Conservation (phyloP, 139 green algal genomes). For the Chlorella sp. region DNA sequence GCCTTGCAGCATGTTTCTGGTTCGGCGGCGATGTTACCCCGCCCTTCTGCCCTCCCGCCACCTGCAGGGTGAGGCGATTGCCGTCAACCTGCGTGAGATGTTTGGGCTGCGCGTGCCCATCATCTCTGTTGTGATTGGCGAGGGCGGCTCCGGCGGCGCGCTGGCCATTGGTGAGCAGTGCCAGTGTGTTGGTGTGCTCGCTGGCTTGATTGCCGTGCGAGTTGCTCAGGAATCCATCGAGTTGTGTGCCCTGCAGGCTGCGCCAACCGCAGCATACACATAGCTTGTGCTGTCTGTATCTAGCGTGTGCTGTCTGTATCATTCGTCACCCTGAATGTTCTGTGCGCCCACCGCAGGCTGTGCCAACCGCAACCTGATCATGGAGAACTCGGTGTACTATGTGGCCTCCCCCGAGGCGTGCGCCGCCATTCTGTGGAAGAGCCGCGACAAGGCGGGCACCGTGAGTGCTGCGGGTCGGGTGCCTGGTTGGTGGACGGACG, state of each 20-base stretch:
- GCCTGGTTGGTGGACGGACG: no score
- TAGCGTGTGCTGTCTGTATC: no score
- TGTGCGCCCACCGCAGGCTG: no score
- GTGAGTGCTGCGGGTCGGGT: constrained; percentile 34
- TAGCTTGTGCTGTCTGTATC: no score
- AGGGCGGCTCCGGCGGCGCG: constrained; percentile 93
- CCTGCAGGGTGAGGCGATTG: constrained; percentile 94
- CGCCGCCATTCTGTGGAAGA: constrained; percentile 97
- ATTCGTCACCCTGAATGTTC: no score
- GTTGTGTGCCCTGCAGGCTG: constrained; percentile 60
- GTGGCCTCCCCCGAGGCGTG: constrained; percentile 96
- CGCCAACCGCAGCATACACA: constrained; percentile 82
- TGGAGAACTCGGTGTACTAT: constrained; percentile 89
- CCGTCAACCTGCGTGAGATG: constrained; percentile 97
- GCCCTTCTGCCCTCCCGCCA: background rate
- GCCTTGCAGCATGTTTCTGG: no score
- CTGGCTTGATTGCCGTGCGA: no score
- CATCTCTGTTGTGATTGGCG: constrained; percentile 93
- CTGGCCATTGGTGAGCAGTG: constrained; percentile 89
- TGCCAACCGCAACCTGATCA: constrained; percentile 73
- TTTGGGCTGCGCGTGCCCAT: constrained; percentile 96
- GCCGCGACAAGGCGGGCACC: constrained; percentile 72
- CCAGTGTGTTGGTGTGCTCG: no score
- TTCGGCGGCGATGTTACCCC: no score
- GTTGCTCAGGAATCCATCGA: no score